Base-by-base conservation (phyloP, 306 rosid genomes). In the cucumber (Cucumis sativus) region DNA sequence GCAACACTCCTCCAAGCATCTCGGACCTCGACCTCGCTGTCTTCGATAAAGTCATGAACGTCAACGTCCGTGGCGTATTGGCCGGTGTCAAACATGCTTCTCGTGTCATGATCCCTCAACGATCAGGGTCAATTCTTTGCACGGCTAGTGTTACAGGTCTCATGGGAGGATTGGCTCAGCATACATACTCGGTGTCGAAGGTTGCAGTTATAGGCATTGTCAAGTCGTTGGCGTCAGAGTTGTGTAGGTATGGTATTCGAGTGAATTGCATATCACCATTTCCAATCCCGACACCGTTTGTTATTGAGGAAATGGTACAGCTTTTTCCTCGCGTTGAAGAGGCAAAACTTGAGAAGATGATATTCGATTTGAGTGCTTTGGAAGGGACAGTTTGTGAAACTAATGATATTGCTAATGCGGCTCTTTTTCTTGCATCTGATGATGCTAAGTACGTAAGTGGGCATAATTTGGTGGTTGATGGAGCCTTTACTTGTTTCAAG, bases 401-500 rank as follows among this genome's bases (percentile, higher is more conserved):
- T 8, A 66, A 25, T 55, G 97, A 92, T 78, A 58, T 95, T 56
- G 98, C 98, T 10, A 86, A 89, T 79, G 97, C 97, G 54, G 97
- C 97, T 20, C 85, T 95, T 55, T 95, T 73, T 83, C 92, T 92
- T 81, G 98, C 84, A 13, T 89, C 97, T 13, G 90, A 88, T 81
- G 86, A 95, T 59, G 93, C 97, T 47, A 90, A 86, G 79, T 95
- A 90, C 78, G 88, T 92, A 45, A 92, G 80, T 78, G 98, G 96
- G 2, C 98, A 87, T 74, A 90, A 89, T 82, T 82, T 95, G 83
- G 90, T 95, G 77, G 91, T 92, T 39, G 97, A 95, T 85, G 98
- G 98, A 28, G 97, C 92, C 71, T 90, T 92, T 80, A 89, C 97
- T 23, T 89, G 90, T 82, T 90, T 95, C 84, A 95, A 92, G 87